Base-by-base conservation (phyloP, 805 yeast genomes). In the Saccharomycopsis fodiens region DNA sequence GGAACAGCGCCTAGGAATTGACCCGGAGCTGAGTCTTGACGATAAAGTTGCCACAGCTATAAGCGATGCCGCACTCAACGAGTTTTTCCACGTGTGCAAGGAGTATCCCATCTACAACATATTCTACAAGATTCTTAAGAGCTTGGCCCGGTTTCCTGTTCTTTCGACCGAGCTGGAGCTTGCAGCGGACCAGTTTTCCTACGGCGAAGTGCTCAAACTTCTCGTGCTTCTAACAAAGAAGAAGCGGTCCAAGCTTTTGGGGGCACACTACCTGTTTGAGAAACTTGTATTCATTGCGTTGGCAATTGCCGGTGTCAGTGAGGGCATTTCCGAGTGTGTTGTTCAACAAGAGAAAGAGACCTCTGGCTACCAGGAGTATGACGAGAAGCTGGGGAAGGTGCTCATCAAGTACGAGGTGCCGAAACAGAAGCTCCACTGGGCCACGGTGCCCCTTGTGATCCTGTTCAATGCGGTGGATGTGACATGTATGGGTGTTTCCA, bases 381-480 rank as follows among this genome's bases (percentile, higher is more conserved):
- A 44, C 36, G 51, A 47, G 29, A 47, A 47, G 21, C 44, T 46
- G 8, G 51, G 51, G 12, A 48, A 47, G 2, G 45, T 40, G 7
- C 39, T 13, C 17, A 16, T 20, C 7, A 34, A 39, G 29, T 44
- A 39, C 27, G 37, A 46, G 19, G 23, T 47, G 12, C 21, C 44
- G 36, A 3, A 15, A 12, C 15, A 22, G 34, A 10, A 10, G 29
- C 10, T 25, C 10, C 20, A 25, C 35, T 44, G 45, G 48, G 15
- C 40, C 5, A 21, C 30, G 2, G 8, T 40, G 19, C 48, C 48
- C 12, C 13, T 44, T 6, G 34, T 46, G 6, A 19, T 5, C 3
- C 7, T 16, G 12, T 41, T 36, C 25, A 32, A 41, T 34, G 37
- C n/a, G 4, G 23, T 32, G 5, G 32, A 40, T 13, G 6, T 31